Evolutionary conservation across 1,139 yeast species (phyloP).

Genomic region (Kodamaea fungicola): DNA sequence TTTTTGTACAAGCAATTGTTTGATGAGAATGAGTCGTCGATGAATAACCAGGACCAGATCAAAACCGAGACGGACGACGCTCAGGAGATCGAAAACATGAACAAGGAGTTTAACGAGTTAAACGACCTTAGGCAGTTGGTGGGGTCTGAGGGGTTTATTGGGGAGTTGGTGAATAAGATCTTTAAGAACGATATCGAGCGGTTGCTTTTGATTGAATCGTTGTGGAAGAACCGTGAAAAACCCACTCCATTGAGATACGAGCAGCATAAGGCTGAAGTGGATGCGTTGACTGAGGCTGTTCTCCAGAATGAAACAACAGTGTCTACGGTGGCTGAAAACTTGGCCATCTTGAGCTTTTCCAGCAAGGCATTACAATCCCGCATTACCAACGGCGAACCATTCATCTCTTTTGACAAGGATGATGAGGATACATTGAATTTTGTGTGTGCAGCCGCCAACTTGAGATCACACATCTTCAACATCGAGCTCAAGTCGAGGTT

Average conservation of each 20-base stretch:
- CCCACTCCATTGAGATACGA: constrained; percentile 60
- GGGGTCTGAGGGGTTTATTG: constrained; percentile 23
- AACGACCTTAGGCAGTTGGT: constrained; percentile 55
- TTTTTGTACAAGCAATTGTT: constrained; percentile 81
- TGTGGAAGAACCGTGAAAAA: constrained; percentile 70
- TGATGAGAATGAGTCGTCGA: constrained; percentile 43
- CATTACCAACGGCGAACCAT: constrained; percentile 33
- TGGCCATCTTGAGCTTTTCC: constrained; percentile 56
- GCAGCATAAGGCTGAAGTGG: constrained; percentile 15
- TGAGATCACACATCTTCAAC: constrained; percentile 69
- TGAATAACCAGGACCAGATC: constrained; percentile 33
- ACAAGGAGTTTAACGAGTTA: constrained; percentile 75
- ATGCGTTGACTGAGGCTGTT: constrained; percentile 7
- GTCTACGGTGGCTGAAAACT: constrained; percentile 65
- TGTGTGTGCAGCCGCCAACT: constrained; percentile 83
- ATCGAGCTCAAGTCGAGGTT: constrained; percentile 77
- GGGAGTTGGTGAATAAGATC: constrained; percentile 49
- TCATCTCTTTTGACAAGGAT: constrained; percentile 85
- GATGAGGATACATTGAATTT: constrained; percentile 88
- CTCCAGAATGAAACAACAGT: constrained; percentile 49
- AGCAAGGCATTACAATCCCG: constrained; percentile 51
- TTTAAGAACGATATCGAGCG: constrained; percentile 74
- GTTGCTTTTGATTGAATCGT: constrained; percentile 62
- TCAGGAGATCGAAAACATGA: constrained; percentile 65
- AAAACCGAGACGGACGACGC: constrained; percentile 56